A percentile compares a stretch with the other conserved stretches of the same genome.
phyloP scores from a whole-genome alignment of 2,329 filamentous ascomycete genomes.

The Nannizziopsis barbatae region DNA sequence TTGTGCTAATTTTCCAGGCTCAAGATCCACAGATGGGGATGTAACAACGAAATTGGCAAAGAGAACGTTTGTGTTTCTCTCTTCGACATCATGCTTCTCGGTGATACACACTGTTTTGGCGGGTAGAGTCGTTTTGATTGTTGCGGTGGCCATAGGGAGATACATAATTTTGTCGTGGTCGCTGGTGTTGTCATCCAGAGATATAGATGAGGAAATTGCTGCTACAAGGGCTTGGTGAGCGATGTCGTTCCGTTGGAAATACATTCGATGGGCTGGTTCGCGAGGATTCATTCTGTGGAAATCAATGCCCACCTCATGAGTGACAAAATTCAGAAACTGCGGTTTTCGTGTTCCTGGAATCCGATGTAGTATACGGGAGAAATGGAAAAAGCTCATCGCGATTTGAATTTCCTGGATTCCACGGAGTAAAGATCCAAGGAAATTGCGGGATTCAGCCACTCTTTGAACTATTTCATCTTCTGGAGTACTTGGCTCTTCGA shows the following conservation, averaged over 20 bases:
- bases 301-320: slow-evolving; percentile 94
- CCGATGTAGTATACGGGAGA: slow-evolving; percentile 67
- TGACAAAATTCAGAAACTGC: slow-evolving; percentile 73
- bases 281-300: slow-evolving; percentile 82
- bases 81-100: slow-evolving; percentile 57
- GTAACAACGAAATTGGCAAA: slow-evolving; percentile 95
- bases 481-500: slow-evolving; percentile 57
- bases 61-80: slow-evolving; percentile 89
- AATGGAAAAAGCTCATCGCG: slow-evolving; percentile 76
- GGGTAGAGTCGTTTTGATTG: slow-evolving; percentile 81
- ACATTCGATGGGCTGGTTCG: slow-evolving; percentile 94
- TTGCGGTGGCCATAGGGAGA: slow-evolving; percentile 94
- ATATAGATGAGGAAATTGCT: slow-evolving; percentile 82
- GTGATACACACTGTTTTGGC: slow-evolving; percentile 83
- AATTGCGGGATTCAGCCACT: slow-evolving; percentile 85
- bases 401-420: slow-evolving; percentile 96
- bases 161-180: slow-evolving; percentile 81
- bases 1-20: slow-evolving; percentile 81
- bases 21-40: slow-evolving; percentile 85
- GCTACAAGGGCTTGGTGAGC: slow-evolving; percentile 90
- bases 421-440: slow-evolving; percentile 75
- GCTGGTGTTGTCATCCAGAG: slow-evolving; percentile 78
- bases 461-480: slow-evolving; percentile 64
- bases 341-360: slow-evolving; percentile 57
- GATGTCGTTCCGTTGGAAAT: slow-evolving; percentile 84